phyloP scores from a whole-genome alignment of 2,329 filamentous ascomycete species.

The Juglanconis oblonga region DNA sequence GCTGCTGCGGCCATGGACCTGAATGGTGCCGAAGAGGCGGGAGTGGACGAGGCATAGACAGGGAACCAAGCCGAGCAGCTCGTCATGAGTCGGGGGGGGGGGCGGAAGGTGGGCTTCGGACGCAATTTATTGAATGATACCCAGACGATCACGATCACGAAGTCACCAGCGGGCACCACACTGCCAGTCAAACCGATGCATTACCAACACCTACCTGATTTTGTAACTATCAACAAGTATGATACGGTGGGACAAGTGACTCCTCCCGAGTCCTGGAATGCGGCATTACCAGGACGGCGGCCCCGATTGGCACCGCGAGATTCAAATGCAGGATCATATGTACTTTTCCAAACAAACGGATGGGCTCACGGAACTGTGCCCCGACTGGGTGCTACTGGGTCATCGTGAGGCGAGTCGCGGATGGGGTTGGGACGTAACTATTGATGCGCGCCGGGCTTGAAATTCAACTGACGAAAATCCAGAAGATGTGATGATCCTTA shows the following conservation, averaged over 20 bases:
- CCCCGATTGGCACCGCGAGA: too few species aligned
- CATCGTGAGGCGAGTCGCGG: too few species aligned
- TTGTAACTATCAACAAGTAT: too few species aligned
- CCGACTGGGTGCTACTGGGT: too few species aligned
- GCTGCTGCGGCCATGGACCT: slow-evolving; percentile 38
- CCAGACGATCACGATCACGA: neutral
- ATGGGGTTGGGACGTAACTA: too few species aligned
- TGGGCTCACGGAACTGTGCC: too few species aligned
- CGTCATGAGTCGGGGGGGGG: slow-evolving; percentile 1
- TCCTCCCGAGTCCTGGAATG: too few species aligned
- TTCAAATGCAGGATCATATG: too few species aligned
- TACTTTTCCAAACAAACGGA: too few species aligned
- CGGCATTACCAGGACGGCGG: too few species aligned
- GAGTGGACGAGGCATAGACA: slow-evolving; percentile 17
- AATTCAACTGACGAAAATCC: neutral
- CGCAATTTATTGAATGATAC: neutral
- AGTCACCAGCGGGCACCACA: neutral
- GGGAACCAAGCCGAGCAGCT: neutral
- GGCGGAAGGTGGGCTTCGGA: neutral
- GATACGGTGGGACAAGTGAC: too few species aligned
- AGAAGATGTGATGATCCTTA: neutral
- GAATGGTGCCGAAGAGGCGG: slow-evolving; percentile 30
- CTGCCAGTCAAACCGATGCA: neutral
- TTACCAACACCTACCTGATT: neutral
- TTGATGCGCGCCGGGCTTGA: too few species aligned